phyloP scores from a whole-genome alignment of 2,329 filamentous ascomycete genomes.

The Sphaerulina vaccinii region DNA sequence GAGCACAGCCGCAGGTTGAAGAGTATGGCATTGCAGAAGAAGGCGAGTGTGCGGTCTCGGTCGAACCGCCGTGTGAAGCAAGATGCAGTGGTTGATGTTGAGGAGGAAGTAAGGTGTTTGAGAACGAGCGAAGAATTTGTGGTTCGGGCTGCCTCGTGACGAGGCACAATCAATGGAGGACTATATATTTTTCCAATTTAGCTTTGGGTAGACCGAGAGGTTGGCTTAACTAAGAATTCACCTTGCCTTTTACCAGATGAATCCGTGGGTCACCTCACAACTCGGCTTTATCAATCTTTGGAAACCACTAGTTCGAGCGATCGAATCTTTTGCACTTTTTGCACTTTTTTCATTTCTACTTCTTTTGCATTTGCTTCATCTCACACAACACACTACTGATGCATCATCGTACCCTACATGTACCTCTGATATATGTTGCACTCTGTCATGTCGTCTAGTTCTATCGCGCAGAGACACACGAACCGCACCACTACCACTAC shows the following conservation, averaged over 20 bases:
- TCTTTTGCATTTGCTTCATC: no score
- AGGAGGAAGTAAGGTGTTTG: neutral
- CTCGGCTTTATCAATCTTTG: constrained; percentile 34
- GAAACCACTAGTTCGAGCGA: constrained; percentile 15
- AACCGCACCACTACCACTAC: no score
- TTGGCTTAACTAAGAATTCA: constrained; percentile 37
- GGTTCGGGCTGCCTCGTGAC: no score
- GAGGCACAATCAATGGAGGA: no score
- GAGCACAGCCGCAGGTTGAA: no score
- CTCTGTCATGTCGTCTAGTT: no score
- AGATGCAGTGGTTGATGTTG: neutral
- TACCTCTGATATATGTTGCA: no score
- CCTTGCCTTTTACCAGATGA: constrained; percentile 39
- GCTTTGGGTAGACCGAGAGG: constrained; percentile 25
- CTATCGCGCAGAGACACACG: no score
- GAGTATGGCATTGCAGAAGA: no score
- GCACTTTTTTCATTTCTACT: no score
- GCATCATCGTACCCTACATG: no score
- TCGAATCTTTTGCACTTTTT: constrained; percentile 22
- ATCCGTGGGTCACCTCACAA: constrained; percentile 34
- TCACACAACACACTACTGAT: no score
- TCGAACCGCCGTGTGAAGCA: neutral
- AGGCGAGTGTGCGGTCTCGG: neutral
- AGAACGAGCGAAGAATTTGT: neutral
- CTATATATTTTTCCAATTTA: constrained; percentile 12